A percentile compares a stretch with the other conserved stretches of the same genome.
These are phyloP conservation scores for Neurospora sp. DNA, from an alignment of 495 filamentous ascomycete genomes.

Conservation along the genomic window DNA sequence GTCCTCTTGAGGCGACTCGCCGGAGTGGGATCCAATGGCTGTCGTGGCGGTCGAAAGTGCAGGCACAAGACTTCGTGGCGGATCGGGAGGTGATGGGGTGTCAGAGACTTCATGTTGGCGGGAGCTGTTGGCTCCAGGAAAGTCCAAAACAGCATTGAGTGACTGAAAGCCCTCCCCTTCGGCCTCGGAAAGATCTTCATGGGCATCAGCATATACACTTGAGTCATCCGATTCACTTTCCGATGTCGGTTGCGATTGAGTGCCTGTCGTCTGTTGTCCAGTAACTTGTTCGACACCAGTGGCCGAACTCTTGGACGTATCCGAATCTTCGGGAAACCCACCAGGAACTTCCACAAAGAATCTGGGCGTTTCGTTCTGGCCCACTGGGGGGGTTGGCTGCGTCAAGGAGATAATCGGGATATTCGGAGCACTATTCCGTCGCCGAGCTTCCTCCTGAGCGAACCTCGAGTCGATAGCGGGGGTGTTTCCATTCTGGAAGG, in stretches of 20 bases:
- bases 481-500: neutral
- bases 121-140: constrained; percentile 27
- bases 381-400: constrained; percentile 22
- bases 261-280: neutral
- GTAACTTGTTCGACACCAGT: neutral
- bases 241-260: neutral
- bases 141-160: constrained; percentile 71
- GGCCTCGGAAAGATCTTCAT: constrained; percentile 59
- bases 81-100: neutral
- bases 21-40: constrained; percentile 7
- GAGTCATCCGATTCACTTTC: constrained; percentile 20
- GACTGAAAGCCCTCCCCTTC: constrained; percentile 72
- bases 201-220: constrained; percentile 83
- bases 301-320: constrained; percentile 5
- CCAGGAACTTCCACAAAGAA: constrained; percentile 32
- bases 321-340: constrained; percentile 32
- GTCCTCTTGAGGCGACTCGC: constrained; percentile 16
- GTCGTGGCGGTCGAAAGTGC: constrained; percentile 7
- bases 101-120: neutral
- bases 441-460: constrained; percentile 15
- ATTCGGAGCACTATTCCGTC: constrained; percentile 2
- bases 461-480: constrained; percentile 1
- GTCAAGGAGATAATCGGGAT: constrained; percentile 30
- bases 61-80: neutral
- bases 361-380: constrained; percentile 3